Conservation (phyloP, 2,329 filamentous ascomycete species). For the Cercospora sp. region DNA sequence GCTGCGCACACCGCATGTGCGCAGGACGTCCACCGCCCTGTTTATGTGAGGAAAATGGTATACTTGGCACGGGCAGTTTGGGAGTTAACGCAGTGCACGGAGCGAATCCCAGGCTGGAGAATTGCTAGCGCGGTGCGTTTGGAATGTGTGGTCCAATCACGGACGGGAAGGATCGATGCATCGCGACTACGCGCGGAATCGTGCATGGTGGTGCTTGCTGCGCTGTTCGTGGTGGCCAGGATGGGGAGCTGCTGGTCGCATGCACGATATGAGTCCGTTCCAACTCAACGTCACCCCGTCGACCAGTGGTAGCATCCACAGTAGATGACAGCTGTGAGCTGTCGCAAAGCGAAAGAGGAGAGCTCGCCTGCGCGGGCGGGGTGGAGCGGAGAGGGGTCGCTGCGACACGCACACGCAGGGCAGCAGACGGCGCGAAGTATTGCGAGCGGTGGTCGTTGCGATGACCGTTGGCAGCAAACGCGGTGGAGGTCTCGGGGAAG, state of each 20-base stretch:
- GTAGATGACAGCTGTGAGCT: constrained; percentile 3
- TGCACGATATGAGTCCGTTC: constrained; percentile 7
- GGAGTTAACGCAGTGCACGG: constrained; percentile 15
- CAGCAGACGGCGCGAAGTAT: not conserved
- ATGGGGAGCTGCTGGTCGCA: constrained; percentile 11
- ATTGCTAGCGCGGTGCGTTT: constrained; percentile 3
- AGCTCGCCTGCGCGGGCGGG: not conserved
- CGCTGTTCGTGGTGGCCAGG: constrained; percentile 11
- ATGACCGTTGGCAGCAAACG: not conserved
- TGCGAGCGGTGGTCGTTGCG: not conserved
- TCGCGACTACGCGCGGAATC: constrained; percentile 4
- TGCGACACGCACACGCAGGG: not conserved
- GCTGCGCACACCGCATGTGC: constrained; percentile 15
- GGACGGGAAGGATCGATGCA: constrained; percentile 6
- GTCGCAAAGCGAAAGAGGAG: not conserved
- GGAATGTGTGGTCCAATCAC: constrained; percentile 10
- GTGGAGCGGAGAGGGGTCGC: not conserved
- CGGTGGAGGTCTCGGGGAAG: not conserved
- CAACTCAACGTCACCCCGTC: constrained; percentile 4
- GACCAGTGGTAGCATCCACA: constrained; percentile 2
- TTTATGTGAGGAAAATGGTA: constrained; percentile 16
- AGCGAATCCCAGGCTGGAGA: constrained; percentile 17
- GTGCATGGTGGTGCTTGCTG: constrained; percentile 17
- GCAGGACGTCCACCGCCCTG: constrained; percentile 17
- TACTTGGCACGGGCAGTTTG: constrained; percentile 20